These are phyloP conservation scores for Globisporangium lucens DNA, from an alignment of 352 stramenopile species.

Conservation along the genomic window DNA sequence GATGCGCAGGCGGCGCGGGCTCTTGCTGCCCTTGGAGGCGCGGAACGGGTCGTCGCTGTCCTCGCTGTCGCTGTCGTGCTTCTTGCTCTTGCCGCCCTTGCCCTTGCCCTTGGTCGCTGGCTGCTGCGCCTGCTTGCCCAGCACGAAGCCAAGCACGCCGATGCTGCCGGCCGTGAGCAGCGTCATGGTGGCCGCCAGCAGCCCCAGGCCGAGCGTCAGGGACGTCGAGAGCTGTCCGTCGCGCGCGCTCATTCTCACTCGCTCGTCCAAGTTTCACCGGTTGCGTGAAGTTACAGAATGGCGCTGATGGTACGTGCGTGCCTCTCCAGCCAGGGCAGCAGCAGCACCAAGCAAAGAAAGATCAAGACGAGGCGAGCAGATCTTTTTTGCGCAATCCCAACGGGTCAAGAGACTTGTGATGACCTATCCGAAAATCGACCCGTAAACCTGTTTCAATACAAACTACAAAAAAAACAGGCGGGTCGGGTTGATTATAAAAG, in stretches of 20 bases:
- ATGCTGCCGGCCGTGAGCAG: conserved; percentile 70
- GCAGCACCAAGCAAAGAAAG: not conserved
- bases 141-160: conserved; percentile 63
- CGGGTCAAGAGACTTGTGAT: not conserved
- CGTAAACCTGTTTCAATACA: conserved; percentile 18
- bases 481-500: not conserved
- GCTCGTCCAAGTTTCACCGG: not conserved
- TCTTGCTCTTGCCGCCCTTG: conserved; percentile 13
- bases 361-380: not conserved
- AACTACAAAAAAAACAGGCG: conserved; percentile 9
- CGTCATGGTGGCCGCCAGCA: conserved; percentile 71
- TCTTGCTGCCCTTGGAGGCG: conserved; percentile 14
- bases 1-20: conserved; percentile 49
- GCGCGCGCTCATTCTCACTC: conserved; percentile 12
- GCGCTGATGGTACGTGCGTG: not conserved
- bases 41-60: conserved; percentile 17
- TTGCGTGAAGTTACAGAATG: conserved; percentile 1
- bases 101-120: conserved; percentile 17
- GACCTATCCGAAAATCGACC: not conserved
- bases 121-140: conserved; percentile 40
- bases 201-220: conserved; percentile 58
- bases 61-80: conserved; percentile 17
- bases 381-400: conserved; percentile 14
- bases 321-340: not conserved
- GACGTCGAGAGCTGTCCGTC: conserved; percentile 42